Evolutionary conservation across 169 alveolate genomes (phyloP).

Genomic region (Cryptosporidium parvum): DNA sequence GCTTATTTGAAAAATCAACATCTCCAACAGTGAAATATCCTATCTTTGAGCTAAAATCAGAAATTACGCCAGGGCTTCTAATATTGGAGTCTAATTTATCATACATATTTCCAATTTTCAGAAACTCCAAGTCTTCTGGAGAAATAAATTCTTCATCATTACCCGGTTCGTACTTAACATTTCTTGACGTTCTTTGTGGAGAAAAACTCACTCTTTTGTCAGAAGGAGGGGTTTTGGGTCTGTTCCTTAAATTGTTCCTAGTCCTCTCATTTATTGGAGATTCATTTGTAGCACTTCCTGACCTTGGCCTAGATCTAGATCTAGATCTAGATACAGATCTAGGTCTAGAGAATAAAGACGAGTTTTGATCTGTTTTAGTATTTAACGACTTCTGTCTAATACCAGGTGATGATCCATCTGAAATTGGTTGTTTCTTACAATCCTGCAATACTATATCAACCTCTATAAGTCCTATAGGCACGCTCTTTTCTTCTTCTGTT

Average conservation of each 20-base stretch:
- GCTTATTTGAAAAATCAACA: neutral
- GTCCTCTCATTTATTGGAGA: neutral
- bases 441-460: slow-evolving; percentile 55
- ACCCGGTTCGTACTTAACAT: neutral
- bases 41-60: slow-evolving; percentile 17
- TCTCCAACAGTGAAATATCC: slow-evolving; percentile 43
- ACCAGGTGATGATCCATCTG: neutral
- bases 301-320: slow-evolving; percentile 3
- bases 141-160: neutral
- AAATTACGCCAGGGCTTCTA: neutral
- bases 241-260: neutral
- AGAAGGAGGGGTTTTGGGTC: slow-evolving; percentile 26
- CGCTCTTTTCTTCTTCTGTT: neutral
- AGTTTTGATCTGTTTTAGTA: neutral
- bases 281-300: neutral
- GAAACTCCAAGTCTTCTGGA: neutral
- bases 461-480: slow-evolving; percentile 61
- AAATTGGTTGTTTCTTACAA: slow-evolving; percentile 24
- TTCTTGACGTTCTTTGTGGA: neutral
- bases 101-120: neutral
- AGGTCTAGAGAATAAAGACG: neutral
- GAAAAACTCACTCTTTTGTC: slow-evolving; percentile 11
- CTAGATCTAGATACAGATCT: slow-evolving; percentile 18
- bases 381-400: neutral
- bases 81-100: neutral